phyloP scores from a whole-genome alignment of 2,329 filamentous ascomycete species.

The Pestalotiopsis sp. region DNA sequence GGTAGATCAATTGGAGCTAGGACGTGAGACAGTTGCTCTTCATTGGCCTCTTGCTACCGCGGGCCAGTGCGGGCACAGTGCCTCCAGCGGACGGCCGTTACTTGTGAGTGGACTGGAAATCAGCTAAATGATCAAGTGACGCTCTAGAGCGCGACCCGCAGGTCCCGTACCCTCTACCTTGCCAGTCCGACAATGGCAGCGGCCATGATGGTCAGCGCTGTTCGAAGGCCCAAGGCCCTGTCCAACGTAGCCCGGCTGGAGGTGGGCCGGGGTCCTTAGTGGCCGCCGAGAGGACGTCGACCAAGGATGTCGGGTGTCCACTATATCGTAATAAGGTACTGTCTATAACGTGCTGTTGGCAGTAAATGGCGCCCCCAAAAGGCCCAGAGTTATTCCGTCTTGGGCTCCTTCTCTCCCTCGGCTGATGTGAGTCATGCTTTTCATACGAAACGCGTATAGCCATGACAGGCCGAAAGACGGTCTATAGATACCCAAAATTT shows the following conservation, averaged over 20 bases:
- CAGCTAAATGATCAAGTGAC: slow-evolving; percentile 13
- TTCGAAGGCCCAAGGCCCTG: not conserved
- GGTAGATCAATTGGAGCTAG: slow-evolving; percentile 4
- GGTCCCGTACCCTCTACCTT: slow-evolving; percentile 6
- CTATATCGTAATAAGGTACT: not conserved
- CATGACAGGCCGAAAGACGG: not conserved
- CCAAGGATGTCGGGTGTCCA: not conserved
- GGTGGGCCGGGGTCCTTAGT: not conserved
- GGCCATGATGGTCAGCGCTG: not conserved
- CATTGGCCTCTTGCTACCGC: slow-evolving; percentile 3
- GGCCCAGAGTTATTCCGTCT: not conserved
- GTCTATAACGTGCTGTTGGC: not conserved
- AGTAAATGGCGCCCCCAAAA: not conserved
- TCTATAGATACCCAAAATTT: not conserved
- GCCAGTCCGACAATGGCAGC: not conserved
- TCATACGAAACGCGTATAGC: not conserved
- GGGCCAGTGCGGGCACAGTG: slow-evolving; percentile 3
- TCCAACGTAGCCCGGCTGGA: not conserved
- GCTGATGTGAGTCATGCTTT: not conserved
- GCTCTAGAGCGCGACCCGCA: not conserved
- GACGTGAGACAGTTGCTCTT: slow-evolving; percentile 2
- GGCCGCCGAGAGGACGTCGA: not conserved
- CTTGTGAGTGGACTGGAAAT: slow-evolving; percentile 6
- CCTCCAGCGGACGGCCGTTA: not conserved
- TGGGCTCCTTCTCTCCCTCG: not conserved